These are phyloP conservation scores for Eucalyptus albens DNA, from an alignment of 345 rosid genomes.

Conservation along the genomic window DNA sequence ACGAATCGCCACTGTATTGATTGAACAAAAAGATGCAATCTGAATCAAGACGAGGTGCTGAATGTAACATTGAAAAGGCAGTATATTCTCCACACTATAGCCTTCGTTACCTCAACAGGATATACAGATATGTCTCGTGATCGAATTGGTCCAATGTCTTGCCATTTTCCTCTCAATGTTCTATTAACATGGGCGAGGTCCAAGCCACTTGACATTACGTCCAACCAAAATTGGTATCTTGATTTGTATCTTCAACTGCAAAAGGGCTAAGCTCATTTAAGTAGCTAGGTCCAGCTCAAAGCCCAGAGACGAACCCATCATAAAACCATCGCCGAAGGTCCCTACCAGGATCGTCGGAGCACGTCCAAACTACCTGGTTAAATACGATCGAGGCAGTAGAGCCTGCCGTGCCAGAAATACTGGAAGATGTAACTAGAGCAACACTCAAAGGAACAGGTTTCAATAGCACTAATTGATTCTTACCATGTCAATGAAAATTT, in stretches of 20 bases:
- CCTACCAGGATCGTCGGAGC: neutral
- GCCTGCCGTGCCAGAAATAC: neutral
- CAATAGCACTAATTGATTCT: neutral
- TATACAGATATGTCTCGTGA: neutral
- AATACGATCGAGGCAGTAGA: neutral
- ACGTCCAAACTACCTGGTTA: neutral
- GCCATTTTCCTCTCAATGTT: neutral
- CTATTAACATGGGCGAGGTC: neutral
- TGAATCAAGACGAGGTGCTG: neutral
- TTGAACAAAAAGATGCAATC: neutral
- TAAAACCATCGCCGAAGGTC: neutral
- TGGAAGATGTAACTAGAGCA: neutral
- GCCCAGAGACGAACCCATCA: neutral
- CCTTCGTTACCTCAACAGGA: neutral
- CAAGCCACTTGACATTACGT: neutral
- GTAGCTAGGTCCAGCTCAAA: neutral
- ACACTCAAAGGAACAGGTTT: neutral
- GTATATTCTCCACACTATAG: neutral
- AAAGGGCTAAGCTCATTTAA: neutral
- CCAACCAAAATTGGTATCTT: neutral
- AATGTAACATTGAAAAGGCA: neutral
- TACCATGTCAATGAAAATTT: neutral
- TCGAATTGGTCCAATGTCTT: neutral
- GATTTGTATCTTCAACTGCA: neutral
- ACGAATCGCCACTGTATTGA: neutral